Percentiles rank a stretch among this genome's conserved stretches.
Conservation (phyloP, 1,284 basidiomycete genomes). For the Tylopilus orsonianus region DNA sequence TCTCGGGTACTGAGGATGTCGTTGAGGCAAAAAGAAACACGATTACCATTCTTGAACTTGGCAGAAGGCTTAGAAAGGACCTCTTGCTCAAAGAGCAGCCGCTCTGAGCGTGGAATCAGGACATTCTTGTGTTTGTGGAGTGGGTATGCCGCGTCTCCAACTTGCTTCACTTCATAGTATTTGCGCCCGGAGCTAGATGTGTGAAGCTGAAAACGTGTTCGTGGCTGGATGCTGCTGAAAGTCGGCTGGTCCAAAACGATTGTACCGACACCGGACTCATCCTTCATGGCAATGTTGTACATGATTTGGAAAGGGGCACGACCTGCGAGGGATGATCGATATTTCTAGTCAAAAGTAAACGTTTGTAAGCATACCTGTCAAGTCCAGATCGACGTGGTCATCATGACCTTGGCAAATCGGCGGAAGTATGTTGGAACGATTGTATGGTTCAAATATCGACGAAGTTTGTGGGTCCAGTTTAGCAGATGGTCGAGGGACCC, state of each 20-base stretch:
- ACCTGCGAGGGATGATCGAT: slow-evolving; percentile 42
- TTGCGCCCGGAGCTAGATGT: slow-evolving; percentile 80
- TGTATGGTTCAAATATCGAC: slow-evolving; percentile 55
- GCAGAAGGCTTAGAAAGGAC: slow-evolving; percentile 77
- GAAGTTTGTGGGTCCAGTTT: slow-evolving; percentile 56
- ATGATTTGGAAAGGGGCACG: slow-evolving; percentile 84
- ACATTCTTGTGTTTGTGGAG: slow-evolving; percentile 59
- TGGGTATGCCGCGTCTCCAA: slow-evolving; percentile 88
- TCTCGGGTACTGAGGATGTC: slow-evolving; percentile 62
- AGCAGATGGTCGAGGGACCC: slow-evolving; percentile 72
- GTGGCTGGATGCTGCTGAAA: slow-evolving; percentile 84
- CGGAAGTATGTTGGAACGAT: slow-evolving; percentile 68
- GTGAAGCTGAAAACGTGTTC: slow-evolving; percentile 81
- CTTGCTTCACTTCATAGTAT: slow-evolving; percentile 85
- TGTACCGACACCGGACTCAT: slow-evolving; percentile 58
- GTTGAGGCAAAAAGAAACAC: slow-evolving; percentile 75
- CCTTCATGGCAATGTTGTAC: slow-evolving; percentile 73
- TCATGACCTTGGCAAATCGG: slow-evolving; percentile 81
- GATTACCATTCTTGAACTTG: slow-evolving; percentile 66
- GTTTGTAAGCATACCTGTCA: slow-evolving; percentile 56
- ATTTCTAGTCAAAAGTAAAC: neutral
- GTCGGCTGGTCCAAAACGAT: slow-evolving; percentile 68
- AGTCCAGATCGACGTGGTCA: slow-evolving; percentile 78
- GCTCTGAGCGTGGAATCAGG: slow-evolving; percentile 60
- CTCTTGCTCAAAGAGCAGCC: slow-evolving; percentile 81